Conservation (phyloP, 2,329 filamentous ascomycete genomes). For the Periconia digitata region DNA sequence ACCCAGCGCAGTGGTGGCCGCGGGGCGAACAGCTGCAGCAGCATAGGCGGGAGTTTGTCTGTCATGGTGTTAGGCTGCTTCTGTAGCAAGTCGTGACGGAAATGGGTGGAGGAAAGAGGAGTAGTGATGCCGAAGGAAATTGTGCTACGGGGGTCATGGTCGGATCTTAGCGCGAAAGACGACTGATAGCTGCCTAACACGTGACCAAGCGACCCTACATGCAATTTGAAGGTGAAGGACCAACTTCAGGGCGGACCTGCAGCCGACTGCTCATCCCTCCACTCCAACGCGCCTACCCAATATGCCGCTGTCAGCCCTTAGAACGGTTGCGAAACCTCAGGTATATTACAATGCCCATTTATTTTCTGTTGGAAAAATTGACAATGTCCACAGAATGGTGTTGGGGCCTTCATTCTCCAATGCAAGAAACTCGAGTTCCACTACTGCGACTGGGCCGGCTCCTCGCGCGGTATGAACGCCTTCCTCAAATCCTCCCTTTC, state of each 20-base stretch:
- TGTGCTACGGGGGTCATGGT: slow-evolving; percentile 8
- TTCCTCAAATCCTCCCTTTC: slow-evolving; percentile 80
- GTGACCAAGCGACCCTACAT: slow-evolving; percentile 20
- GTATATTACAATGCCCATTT: slow-evolving; percentile 43
- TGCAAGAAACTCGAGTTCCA: slow-evolving; percentile 95
- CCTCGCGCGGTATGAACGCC: slow-evolving; percentile 88
- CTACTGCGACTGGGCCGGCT: slow-evolving; percentile 96
- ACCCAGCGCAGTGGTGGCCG: slow-evolving; percentile 90
- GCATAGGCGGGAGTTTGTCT: slow-evolving; percentile 90
- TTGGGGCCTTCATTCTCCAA: slow-evolving; percentile 94
- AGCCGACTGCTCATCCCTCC: too few species aligned
- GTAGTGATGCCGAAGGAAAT: slow-evolving; percentile 21
- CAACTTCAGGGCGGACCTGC: too few species aligned
- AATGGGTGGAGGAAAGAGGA: slow-evolving; percentile 13
- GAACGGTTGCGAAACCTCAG: slow-evolving; percentile 57
- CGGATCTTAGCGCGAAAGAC: slow-evolving; percentile 12
- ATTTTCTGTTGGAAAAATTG: not conserved
- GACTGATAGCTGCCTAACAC: slow-evolving; percentile 23
- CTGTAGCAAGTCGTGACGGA: slow-evolving; percentile 28
- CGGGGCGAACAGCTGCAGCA: slow-evolving; percentile 92
- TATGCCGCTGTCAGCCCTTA: slow-evolving; percentile 55
- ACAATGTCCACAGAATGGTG: slow-evolving; percentile 71
- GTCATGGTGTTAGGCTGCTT: slow-evolving; percentile 68
- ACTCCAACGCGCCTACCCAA: slow-evolving; percentile 20
- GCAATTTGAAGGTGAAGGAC: slow-evolving; percentile 17